Evolutionary conservation across 2,329 filamentous ascomycete species (phyloP), one percentile per base, ranked within the genome.

Genomic region (Ceratocystis papillata): DNA sequence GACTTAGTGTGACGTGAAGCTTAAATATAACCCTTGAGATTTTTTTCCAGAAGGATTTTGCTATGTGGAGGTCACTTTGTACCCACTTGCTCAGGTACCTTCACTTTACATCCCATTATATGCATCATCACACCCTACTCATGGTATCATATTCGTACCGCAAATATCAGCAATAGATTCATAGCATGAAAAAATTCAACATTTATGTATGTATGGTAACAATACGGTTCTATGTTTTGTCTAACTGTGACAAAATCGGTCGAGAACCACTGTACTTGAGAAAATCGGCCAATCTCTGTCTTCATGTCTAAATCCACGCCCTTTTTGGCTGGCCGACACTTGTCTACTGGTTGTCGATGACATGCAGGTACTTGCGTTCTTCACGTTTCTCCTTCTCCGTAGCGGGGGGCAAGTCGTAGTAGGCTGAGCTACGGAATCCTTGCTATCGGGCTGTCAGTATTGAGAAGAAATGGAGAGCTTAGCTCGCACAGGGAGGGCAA

Each of bases 281-380:
- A 25, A 53, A 46, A 65, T 53, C 17, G 55, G 55, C 55, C 28
- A 59, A n/a, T 59, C 55, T 37, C 48, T 60, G 64, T 28, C 57
- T 50, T 44, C 17, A 15, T 28, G n/a, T 15, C 44, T 33, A 63
- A 2, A n/a, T 37, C 44, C 25, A 25, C 44, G 22, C 44, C 61
- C 28, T 30, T 33, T 12, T 22, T 15, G 37, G 44, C 30, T 37
- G 59, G 65, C 20, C 55, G 15, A 30, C 55, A 66, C 72, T 41
- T 67, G 68, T 76, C 78, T 86, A 94, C 81, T 91, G 84, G 76
- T 94, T 87, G 75, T 96, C 90, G 74, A 90, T 79, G 69, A 99
- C 92, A 76, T 99, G 94, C 76, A 97, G 79, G 76, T 96, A 99
- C 81, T 96, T 94, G 83, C 87, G 94, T 78, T 97, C 92, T 77